These are phyloP conservation scores for Diaporthe sp. DNA, from an alignment of 2,329 filamentous ascomycete species.

Conservation along the genomic window DNA sequence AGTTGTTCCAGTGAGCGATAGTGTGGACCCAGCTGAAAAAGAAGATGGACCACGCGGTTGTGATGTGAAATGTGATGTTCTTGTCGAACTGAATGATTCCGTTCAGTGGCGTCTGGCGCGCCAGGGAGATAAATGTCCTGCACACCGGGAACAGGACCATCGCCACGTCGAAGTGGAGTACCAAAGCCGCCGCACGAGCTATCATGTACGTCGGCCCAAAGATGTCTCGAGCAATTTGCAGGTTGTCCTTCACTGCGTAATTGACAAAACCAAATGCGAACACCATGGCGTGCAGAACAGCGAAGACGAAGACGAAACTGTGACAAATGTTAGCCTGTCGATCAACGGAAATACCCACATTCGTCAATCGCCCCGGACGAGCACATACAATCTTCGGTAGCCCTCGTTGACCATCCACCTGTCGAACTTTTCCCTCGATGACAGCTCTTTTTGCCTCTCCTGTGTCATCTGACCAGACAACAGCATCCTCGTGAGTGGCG, in stretches of 20 bases:
- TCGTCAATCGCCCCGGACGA: neutral
- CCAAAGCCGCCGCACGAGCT: constrained; percentile 79
- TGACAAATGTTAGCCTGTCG: constrained; percentile 36
- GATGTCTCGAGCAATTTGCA: constrained; percentile 71
- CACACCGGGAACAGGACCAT: constrained; percentile 85
- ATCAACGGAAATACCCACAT: constrained; percentile 31
- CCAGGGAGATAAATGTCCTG: constrained; percentile 83
- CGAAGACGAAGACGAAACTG: constrained; percentile 82
- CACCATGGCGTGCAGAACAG: constrained; percentile 78
- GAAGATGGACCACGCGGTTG: constrained; percentile 86
- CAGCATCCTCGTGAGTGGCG: constrained; percentile 83
- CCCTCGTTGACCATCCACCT: constrained; percentile 93
- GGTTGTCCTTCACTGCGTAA: constrained; percentile 81
- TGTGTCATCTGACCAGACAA: constrained; percentile 85
- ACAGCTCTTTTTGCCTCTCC: constrained; percentile 75
- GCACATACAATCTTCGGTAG: constrained; percentile 78
- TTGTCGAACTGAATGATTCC: constrained; percentile 91
- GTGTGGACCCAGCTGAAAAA: constrained; percentile 91
- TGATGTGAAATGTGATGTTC: constrained; percentile 90
- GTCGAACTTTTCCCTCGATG: constrained; percentile 78
- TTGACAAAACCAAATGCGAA: constrained; percentile 85
- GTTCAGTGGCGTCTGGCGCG: constrained; percentile 83
- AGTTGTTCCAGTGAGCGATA: constrained; percentile 88
- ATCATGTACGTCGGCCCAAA: constrained; percentile 83
- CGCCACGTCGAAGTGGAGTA: constrained; percentile 84